phyloP scores from a whole-genome alignment of 1,284 basidiomycete species.

The Cutaneotrichosporon cavernicola region DNA sequence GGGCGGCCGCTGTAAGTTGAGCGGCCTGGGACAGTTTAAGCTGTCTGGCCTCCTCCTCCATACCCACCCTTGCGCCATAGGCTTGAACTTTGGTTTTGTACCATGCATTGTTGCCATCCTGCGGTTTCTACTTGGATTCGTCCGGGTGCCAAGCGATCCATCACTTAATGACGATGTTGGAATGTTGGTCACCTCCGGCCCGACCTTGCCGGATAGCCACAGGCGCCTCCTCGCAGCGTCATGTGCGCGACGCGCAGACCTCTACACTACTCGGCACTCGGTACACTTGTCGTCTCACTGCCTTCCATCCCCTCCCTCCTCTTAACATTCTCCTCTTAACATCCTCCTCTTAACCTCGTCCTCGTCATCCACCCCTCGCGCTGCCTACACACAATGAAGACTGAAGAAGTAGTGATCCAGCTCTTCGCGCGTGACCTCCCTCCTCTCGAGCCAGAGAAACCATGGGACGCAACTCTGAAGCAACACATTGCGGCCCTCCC shows the following conservation, averaged over 20 bases:
- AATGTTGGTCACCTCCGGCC: neutral
- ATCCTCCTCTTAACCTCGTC: neutral
- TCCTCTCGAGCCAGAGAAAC: slow-evolving; percentile 42
- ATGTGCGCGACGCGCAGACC: neutral
- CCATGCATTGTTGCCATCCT: neutral
- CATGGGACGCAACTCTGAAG: slow-evolving; percentile 36
- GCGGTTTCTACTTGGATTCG: neutral
- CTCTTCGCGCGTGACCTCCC: slow-evolving; percentile 39
- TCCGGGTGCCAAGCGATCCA: too few relatives aligned
- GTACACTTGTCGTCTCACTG: too few relatives aligned
- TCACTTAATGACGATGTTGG: neutral
- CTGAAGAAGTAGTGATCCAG: neutral
- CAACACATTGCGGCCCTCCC: slow-evolving; percentile 32
- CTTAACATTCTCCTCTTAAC: too few relatives aligned
- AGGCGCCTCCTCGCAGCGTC: too few relatives aligned
- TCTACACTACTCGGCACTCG: neutral
- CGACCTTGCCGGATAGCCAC: too few relatives aligned
- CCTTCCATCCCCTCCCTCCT: too few relatives aligned
- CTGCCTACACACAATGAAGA: neutral
- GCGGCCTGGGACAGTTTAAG: neutral
- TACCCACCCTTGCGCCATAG: neutral
- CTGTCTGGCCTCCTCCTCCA: neutral
- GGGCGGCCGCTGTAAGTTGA: slow-evolving; percentile 7
- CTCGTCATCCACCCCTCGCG: too few relatives aligned
- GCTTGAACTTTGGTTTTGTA: neutral